Base-by-base conservation (phyloP, 345 rosid genomes). In the Pseudoturritis turrita region DNA sequence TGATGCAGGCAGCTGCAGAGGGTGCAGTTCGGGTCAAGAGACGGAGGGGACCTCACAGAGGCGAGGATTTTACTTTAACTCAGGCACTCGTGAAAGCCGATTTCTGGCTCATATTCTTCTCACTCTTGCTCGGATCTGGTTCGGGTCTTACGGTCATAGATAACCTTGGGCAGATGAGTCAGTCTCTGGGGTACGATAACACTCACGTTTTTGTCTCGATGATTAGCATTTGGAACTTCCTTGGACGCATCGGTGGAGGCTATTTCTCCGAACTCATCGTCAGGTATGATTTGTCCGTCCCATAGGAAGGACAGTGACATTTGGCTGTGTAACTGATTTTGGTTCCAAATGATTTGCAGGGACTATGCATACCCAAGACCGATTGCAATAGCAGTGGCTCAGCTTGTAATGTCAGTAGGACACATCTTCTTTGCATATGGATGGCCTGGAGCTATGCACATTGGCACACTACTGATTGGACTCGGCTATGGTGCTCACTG, bases 151-250 rank as follows among this genome's bases (percentile, higher is more conserved):
- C 98, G 0, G 91, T 89, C 60, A 89, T 92, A 15, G 95, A 89
- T 78, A 92, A 92, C 68, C 84, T 92, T n/a, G 98, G 96, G 54
- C 98, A 92, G 84, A 81, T 89, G 87, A 88, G 95, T 77, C 88
- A 86, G 56, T 89, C 98, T 64, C 77, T 89, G 4, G 92, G 96
- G 4, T 83, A 88, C 54, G 78, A 88, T 51, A 88, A 88, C 76
- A 56, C 88, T 8, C 96, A 86, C 71, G 82, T 89, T 47, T 89
- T 88, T 68, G 92, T 89, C 57, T 92, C 92, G 59, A 79, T 92
- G 92, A 86, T 92, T 71, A 92, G 98, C 82, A 87, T 92, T 73
- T 92, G 96, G 92, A 92, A 89, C 84, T 92, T 92, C 73, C 90
- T 89, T 51, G 96, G 98, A 33, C 95, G 96, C 14, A 64, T 92